phyloP scores from a whole-genome alignment of 2,329 filamentous ascomycete species.

The Rutstroemia sp. region DNA sequence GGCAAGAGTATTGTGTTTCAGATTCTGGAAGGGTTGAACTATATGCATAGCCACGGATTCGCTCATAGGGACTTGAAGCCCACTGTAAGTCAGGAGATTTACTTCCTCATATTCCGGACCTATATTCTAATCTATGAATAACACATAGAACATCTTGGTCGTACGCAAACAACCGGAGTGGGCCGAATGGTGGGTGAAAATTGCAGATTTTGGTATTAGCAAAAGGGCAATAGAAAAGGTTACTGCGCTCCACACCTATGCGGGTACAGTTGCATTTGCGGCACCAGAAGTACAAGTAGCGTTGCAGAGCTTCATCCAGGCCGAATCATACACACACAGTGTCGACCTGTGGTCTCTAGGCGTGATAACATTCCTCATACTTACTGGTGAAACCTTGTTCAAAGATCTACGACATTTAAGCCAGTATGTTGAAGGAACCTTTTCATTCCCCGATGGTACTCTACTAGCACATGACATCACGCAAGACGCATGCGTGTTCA shows the following conservation, averaged over 20 bases:
- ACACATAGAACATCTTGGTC: constrained; percentile 10
- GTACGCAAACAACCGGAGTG: constrained; percentile 14
- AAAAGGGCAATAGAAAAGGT: constrained; percentile 20
- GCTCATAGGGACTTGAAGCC: not conserved
- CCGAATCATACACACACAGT: not conserved
- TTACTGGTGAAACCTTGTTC: not conserved
- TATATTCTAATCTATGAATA: not conserved
- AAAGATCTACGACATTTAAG: not conserved
- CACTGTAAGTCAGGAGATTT: not conserved
- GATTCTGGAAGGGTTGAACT: not conserved
- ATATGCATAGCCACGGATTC: not conserved
- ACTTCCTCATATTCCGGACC: not conserved
- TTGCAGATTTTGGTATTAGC: constrained; percentile 34
- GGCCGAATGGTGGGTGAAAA: constrained; percentile 35
- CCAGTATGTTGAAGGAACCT: not conserved
- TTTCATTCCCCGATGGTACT: not conserved
- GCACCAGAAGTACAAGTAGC: not conserved
- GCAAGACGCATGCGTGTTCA: not conserved
- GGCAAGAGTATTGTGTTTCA: not conserved
- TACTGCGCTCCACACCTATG: not conserved
- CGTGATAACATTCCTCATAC: not conserved
- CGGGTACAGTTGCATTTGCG: not conserved
- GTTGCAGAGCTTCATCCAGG: not conserved
- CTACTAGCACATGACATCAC: not conserved
- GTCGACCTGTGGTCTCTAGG: not conserved